phyloP scores from a whole-genome alignment of 805 yeast genomes.

The Candida bentonensis region DNA sequence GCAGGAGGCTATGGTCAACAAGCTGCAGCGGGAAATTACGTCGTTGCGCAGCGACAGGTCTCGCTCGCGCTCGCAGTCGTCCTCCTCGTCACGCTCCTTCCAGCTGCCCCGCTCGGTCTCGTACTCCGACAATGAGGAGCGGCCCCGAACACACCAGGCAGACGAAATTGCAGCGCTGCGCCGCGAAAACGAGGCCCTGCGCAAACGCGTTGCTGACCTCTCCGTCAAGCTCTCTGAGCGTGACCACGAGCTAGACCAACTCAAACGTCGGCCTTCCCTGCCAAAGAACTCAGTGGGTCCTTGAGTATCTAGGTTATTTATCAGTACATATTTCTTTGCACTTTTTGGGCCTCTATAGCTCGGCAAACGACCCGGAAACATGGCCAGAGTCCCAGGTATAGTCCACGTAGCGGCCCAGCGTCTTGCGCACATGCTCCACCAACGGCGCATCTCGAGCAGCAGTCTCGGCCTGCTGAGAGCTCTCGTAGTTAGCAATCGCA shows the following conservation, averaged over 20 bases:
- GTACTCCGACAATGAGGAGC: constrained; percentile 11
- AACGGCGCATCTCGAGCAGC: constrained; percentile 30
- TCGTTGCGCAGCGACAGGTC: constrained; percentile 32
- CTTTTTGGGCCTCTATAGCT: background rate
- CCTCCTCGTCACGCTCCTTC: constrained; percentile 18
- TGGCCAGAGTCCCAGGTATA: constrained; percentile 53
- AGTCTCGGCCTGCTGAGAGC: constrained; percentile 25
- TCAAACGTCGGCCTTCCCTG: background rate
- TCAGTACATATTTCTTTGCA: constrained; percentile 1
- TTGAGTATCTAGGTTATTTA: background rate
- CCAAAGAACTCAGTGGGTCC: background rate
- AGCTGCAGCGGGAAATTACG: constrained; percentile 48
- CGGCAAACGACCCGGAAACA: background rate
- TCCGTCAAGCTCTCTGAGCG: constrained; percentile 8
- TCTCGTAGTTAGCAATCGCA: constrained; percentile 47
- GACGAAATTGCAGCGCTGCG: constrained; percentile 7
- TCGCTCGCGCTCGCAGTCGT: constrained; percentile 17
- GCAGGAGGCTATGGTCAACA: constrained; percentile 61
- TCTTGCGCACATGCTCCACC: constrained; percentile 28
- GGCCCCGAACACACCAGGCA: constrained; percentile 5
- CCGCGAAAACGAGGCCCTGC: constrained; percentile 11
- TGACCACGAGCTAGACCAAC: constrained; percentile 5
- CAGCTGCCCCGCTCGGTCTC: constrained; percentile 14
- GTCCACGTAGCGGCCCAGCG: constrained; percentile 40
- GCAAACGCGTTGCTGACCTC: constrained; percentile 10